phyloP scores from a whole-genome alignment of 2,329 filamentous ascomycete species.

The Colletotrichum gigasporum region DNA sequence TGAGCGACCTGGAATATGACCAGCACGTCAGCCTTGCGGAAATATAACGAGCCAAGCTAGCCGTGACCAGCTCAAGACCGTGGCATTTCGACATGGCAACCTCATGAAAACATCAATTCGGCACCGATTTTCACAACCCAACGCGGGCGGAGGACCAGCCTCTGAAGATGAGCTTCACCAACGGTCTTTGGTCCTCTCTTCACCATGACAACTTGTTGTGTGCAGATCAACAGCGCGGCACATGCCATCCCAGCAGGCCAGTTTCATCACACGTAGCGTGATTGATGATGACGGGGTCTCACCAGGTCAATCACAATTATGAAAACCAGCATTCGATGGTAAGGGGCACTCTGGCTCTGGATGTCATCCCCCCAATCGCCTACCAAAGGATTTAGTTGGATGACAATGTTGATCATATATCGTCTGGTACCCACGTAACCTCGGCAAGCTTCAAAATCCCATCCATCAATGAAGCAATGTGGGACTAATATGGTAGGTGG shows the following conservation, averaged over 20 bases:
- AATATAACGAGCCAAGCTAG: neutral
- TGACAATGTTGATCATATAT: neutral
- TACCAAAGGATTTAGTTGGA: neutral
- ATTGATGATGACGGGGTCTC: neutral
- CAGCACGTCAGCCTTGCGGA: slow-evolving; percentile 2
- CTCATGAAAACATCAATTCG: neutral
- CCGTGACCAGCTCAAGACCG: neutral
- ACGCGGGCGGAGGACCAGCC: neutral
- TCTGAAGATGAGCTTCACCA: no score
- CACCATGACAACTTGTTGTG: neutral
- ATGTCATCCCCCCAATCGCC: neutral
- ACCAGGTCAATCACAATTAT: neutral
- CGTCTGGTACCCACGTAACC: neutral
- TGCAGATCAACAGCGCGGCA: neutral
- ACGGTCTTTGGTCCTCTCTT: neutral
- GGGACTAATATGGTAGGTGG: neutral
- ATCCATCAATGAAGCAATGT: neutral
- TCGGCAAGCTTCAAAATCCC: neutral
- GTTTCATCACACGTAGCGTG: neutral
- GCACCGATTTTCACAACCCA: neutral
- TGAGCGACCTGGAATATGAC: neutral
- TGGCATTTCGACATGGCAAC: neutral
- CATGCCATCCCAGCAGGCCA: neutral
- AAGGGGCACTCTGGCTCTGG: neutral
- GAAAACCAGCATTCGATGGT: neutral